Evolutionary conservation across 2,329 filamentous ascomycete genomes (phyloP).

Genomic region (Alternaria rosae): DNA sequence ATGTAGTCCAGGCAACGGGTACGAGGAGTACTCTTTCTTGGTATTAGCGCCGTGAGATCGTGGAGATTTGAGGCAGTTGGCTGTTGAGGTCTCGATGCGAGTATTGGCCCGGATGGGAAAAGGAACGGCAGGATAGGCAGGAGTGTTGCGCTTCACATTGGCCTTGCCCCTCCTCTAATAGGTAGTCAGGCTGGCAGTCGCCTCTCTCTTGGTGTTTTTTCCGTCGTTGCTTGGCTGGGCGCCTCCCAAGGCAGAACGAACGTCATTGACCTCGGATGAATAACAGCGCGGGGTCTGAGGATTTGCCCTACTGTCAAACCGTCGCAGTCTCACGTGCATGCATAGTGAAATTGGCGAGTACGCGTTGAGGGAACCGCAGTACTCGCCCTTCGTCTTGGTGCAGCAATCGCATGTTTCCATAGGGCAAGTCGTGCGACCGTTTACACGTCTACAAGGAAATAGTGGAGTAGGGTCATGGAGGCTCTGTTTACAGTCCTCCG

Average conservation of each 20-base stretch:
- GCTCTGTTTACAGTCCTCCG: neutral
- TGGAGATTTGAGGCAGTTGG: neutral
- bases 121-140: neutral
- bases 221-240: conserved; percentile 26
- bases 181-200: conserved; percentile 17
- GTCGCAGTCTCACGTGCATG: conserved; percentile 15
- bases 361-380: neutral
- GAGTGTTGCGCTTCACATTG: conserved; percentile 16
- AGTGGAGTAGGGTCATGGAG: neutral
- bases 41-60: neutral
- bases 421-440: conserved; percentile 2
- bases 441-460: neutral
- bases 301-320: conserved; percentile 11
- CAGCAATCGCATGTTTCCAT: neutral
- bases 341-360: conserved; percentile 5
- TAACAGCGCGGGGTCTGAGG: conserved; percentile 1
- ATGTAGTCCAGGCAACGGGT: conserved; percentile 5
- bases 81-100: neutral
- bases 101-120: neutral
- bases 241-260: conserved; percentile 17
- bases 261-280: conserved; percentile 24
- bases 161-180: neutral
- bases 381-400: conserved; percentile 3
- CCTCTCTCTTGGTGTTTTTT: conserved; percentile 15
- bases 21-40: neutral